These are phyloP conservation scores for Talaromyces islandicus DNA, from an alignment of 2,329 filamentous ascomycete species.

Conservation along the genomic window DNA sequence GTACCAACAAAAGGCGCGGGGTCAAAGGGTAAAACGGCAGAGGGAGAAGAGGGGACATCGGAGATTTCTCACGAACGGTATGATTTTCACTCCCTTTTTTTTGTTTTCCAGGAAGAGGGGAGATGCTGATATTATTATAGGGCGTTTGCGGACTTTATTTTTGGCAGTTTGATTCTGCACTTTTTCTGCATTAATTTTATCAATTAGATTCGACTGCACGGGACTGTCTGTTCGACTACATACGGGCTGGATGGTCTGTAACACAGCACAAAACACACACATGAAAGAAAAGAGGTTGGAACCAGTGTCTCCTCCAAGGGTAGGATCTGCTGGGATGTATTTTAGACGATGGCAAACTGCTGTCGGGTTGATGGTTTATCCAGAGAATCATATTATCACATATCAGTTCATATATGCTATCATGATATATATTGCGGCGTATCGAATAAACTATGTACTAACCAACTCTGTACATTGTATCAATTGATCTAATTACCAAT, in stretches of 20 bases:
- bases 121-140: conserved; percentile 39
- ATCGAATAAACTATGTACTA: neutral
- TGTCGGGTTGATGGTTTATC: neutral
- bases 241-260: neutral
- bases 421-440: neutral
- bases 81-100: conserved; percentile 1
- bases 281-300: neutral
- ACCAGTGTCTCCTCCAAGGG: neutral
- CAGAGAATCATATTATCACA: neutral
- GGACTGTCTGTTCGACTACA: neutral
- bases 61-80: conserved; percentile 37
- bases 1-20: neutral
- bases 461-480: neutral
- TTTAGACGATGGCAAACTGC: neutral
- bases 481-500: no score
- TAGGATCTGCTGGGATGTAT: neutral
- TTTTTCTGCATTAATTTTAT: conserved; percentile 99
- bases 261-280: neutral
- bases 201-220: conserved; percentile 56
- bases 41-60: neutral
- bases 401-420: neutral
- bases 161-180: conserved; percentile 91
- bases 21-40: conserved; percentile 21
- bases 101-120: neutral
- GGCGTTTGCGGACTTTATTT: conserved; percentile 93